A percentile compares a stretch with the other conserved stretches of the same genome.
phyloP scores from a whole-genome alignment of 495 filamentous ascomycete genomes.

The Aspergillus ostianus region DNA sequence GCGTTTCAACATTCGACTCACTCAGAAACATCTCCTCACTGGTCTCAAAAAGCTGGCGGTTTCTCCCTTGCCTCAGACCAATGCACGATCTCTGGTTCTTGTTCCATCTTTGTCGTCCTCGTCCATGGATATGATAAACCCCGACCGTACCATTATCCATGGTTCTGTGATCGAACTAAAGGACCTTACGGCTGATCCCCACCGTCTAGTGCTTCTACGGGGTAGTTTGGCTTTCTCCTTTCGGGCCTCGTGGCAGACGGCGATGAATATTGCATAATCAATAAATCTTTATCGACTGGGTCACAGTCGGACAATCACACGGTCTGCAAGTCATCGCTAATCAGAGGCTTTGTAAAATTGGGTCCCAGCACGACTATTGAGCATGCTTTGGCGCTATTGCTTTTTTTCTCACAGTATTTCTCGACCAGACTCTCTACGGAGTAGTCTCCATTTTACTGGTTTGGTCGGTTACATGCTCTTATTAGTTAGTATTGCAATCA shows the following conservation, averaged over 20 bases:
- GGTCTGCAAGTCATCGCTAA: slow-evolving; percentile 3
- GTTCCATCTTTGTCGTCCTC: not conserved
- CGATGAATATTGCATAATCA: too few relatives aligned
- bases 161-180: slow-evolving; percentile 15
- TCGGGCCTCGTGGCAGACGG: not conserved
- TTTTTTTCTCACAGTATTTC: not conserved
- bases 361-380: not conserved
- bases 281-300: not conserved
- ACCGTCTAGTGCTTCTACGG: slow-evolving; percentile 35
- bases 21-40: not conserved
- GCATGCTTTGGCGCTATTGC: not conserved
- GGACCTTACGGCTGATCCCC: slow-evolving; percentile 10
- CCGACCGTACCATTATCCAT: slow-evolving; percentile 9
- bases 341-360: not conserved
- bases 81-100: not conserved
- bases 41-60: not conserved
- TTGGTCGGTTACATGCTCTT: too few relatives aligned
- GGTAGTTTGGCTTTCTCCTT: slow-evolving; percentile 12
- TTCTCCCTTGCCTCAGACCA: not conserved
- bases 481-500: too few relatives aligned
- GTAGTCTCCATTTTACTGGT: too few relatives aligned
- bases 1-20: not conserved
- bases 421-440: not conserved
- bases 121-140: slow-evolving; percentile 2
- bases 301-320: too few relatives aligned